A percentile compares a stretch with the other conserved stretches of the same genome.
These are phyloP conservation scores for Crucihimalaya himalaica DNA, from an alignment of 345 rosid genomes.

Conservation along the genomic window DNA sequence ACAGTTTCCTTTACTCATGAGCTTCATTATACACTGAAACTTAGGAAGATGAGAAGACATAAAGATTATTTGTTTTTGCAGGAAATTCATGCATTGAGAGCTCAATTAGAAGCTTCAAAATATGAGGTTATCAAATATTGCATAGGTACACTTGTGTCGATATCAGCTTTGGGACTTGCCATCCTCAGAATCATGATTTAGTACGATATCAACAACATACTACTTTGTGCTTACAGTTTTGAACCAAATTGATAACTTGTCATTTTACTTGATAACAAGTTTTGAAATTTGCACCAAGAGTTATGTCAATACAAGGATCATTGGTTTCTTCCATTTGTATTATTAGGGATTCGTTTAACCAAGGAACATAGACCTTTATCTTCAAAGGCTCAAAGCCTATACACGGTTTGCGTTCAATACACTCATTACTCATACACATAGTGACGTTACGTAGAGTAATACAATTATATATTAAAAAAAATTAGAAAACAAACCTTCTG, in stretches of 20 bases:
- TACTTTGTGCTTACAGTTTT: not conserved
- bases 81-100: constrained; percentile 91
- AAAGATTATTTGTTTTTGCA: constrained; percentile 27
- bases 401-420: too few relatives aligned
- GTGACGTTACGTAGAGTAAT: too few relatives aligned
- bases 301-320: not conserved
- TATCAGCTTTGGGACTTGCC: constrained; percentile 83
- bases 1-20: too few relatives aligned
- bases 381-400: too few relatives aligned
- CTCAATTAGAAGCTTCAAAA: constrained; percentile 85
- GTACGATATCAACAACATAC: too few relatives aligned
- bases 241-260: not conserved
- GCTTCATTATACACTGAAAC: too few relatives aligned
- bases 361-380: too few relatives aligned
- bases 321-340: not conserved
- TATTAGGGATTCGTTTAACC: too few relatives aligned
- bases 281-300: not conserved
- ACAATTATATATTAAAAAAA: too few relatives aligned
- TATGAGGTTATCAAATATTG: constrained; percentile 92
- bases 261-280: not conserved
- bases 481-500: too few relatives aligned
- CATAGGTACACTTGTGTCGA: constrained; percentile 88
- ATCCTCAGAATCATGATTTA: constrained; percentile 74
- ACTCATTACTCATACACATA: too few relatives aligned
- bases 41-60: not conserved